Conservation (phyloP, 2,329 filamentous ascomycete genomes). For the Penicillium occitanis region DNA sequence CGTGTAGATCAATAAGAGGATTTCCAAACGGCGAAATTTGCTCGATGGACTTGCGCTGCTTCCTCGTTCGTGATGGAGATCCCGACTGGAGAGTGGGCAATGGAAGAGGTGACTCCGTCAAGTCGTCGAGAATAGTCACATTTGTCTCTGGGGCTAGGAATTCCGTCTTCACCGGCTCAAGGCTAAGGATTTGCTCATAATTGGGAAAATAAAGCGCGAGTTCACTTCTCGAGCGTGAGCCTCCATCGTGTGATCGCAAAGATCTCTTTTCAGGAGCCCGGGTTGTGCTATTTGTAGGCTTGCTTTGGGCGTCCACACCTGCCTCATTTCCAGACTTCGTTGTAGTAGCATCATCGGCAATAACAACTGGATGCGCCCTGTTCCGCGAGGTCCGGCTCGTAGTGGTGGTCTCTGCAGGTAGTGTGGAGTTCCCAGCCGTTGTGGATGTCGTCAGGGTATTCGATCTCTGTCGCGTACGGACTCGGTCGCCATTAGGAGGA, state of each 20-base stretch:
- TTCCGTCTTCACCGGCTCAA: slow-evolving; percentile 75
- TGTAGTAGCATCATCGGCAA: slow-evolving; percentile 5
- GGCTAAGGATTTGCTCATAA: slow-evolving; percentile 90
- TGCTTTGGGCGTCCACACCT: not conserved
- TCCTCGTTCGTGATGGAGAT: slow-evolving; percentile 17
- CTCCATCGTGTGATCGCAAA: slow-evolving; percentile 79
- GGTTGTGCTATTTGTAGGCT: not conserved
- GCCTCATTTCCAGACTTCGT: not conserved
- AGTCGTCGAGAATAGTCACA: slow-evolving; percentile 67
- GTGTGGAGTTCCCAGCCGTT: not conserved
- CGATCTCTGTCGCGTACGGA: slow-evolving; percentile 10
- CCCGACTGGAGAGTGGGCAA: slow-evolving; percentile 20
- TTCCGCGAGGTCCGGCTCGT: slow-evolving; percentile 7
- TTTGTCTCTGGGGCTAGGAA: slow-evolving; percentile 70
- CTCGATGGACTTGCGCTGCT: slow-evolving; percentile 4
- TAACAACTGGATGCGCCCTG: slow-evolving; percentile 14
- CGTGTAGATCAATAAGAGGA: slow-evolving; percentile 39
- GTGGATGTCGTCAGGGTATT: not conserved
- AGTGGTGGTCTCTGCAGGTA: not conserved
- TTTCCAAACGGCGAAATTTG: slow-evolving; percentile 36
- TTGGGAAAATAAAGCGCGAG: slow-evolving; percentile 87
- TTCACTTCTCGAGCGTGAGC: slow-evolving; percentile 84
- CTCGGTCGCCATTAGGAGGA: slow-evolving; percentile 18
- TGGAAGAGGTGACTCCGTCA: slow-evolving; percentile 36
- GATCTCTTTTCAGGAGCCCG: slow-evolving; percentile 62